Base-by-base conservation (phyloP, 345 rosid species). In the Linum lewisii region DNA sequence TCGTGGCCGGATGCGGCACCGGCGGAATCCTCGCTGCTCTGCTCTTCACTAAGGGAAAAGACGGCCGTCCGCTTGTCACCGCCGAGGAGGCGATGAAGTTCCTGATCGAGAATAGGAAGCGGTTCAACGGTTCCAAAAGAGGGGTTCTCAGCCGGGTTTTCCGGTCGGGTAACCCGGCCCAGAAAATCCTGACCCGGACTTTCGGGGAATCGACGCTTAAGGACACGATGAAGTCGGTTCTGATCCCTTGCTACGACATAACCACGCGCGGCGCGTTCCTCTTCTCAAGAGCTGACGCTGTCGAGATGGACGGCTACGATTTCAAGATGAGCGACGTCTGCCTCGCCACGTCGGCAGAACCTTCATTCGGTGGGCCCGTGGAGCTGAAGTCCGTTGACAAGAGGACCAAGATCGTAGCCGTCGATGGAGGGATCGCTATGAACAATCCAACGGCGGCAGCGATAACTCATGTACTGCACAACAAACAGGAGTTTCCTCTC, bases 371-470 rank as follows among this genome's bases (percentile, higher is more conserved):
- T 0, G 87, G 80, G 58, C 85, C 85, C 34, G 84, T 78, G 24
- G 82, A 80, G 57, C 67, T 83, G 73, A 61, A 63, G 49, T 92
- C 98, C 4, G 72, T 84, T 0, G 96, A 92, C 21, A 76, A 69
- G 36, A 79, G 66, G 71, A 83, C 90, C 45, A 81, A 72, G 74
- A 82, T 90, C 68, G 58, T 77, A 20, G 96, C 83, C 50, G 80
- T 86, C 0, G 86, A 84, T 5, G 98, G 98, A 6, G 81, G 90
- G 9, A 63, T 84, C 19, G 90, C 98, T 21, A 91, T 86, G 95
- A 84, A 84, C 61, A 91, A 91, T 59, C 98, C 98, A 5, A 88
- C 96, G 21, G 92, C 95, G 0, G 92, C 90, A 5, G 98, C 98
- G 8, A 80, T 91, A 34, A 88, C 96, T 22, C 98, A 91, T 68